Percentiles rank a stretch among this genome's conserved stretches.
Conservation (phyloP, 495 filamentous ascomycete genomes). For the Aspergillus asperescens region DNA sequence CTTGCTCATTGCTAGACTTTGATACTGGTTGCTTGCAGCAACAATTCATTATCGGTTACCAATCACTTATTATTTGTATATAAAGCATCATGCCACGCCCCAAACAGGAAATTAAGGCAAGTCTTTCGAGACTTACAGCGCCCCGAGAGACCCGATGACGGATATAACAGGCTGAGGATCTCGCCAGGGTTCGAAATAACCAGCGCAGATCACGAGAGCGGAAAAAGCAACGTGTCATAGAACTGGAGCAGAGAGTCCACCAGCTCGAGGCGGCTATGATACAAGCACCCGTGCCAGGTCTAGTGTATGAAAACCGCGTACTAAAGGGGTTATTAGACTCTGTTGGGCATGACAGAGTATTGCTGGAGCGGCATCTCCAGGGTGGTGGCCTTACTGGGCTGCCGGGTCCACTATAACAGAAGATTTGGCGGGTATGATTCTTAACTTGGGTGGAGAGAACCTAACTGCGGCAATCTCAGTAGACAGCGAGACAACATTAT, state of each 20-base stretch:
- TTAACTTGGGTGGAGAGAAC: not conserved
- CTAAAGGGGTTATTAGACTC: not conserved
- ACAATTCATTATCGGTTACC: too few relatives aligned
- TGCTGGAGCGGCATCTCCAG: not conserved
- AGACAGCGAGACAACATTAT: not conserved
- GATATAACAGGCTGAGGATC: not conserved
- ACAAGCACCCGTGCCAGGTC: not conserved
- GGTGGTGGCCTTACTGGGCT: not conserved
- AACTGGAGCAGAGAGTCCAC: not conserved
- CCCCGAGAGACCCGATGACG: not conserved
- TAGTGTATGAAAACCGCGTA: not conserved
- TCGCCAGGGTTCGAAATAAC: not conserved
- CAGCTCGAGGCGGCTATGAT: not conserved
- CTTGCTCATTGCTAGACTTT: too few relatives aligned
- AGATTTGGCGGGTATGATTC: not conserved
- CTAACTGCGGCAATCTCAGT: not conserved
- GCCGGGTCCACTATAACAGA: not conserved
- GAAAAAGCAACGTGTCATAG: not conserved
- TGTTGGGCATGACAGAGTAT: not conserved
- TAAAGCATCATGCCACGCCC: not conserved
- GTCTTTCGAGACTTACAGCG: not conserved
- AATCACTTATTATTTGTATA: too few relatives aligned
- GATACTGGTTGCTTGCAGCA: too few relatives aligned
- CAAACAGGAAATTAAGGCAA: not conserved
- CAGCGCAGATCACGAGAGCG: not conserved